Conservation (phyloP, 2,329 filamentous ascomycete species). For the Exophiala sideris region DNA sequence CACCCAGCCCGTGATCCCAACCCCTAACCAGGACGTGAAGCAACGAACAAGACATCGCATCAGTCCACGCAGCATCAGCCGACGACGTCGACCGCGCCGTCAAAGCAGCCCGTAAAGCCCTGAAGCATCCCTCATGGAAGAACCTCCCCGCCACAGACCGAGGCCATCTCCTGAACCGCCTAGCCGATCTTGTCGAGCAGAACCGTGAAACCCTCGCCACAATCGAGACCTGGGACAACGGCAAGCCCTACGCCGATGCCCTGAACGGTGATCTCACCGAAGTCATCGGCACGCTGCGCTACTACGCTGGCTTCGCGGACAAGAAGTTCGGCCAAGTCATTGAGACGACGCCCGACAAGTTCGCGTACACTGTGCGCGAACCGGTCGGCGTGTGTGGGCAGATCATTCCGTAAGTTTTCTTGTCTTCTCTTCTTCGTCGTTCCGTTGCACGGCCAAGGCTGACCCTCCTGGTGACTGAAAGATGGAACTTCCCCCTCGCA, state of each 20-base stretch:
- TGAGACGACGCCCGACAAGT: slow-evolving; percentile 70
- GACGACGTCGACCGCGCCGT: slow-evolving; percentile 36
- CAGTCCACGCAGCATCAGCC: slow-evolving; percentile 32
- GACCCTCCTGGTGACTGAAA: too few relatives aligned
- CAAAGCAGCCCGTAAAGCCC: slow-evolving; percentile 30
- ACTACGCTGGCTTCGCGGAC: slow-evolving; percentile 77
- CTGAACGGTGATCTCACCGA: slow-evolving; percentile 70
- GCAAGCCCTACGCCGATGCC: slow-evolving; percentile 67
- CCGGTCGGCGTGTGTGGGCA: too few relatives aligned
- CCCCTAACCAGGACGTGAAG: slow-evolving; percentile 23
- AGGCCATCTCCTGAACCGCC: slow-evolving; percentile 32
- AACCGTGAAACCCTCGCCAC: slow-evolving; percentile 61
- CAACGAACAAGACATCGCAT: slow-evolving; percentile 32
- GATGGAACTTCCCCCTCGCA: too few relatives aligned
- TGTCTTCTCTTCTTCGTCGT: too few relatives aligned
- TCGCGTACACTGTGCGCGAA: slow-evolving; percentile 54
- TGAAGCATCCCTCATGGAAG: neutral
- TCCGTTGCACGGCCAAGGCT: too few relatives aligned
- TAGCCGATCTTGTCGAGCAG: slow-evolving; percentile 64
- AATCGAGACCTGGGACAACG: slow-evolving; percentile 76
- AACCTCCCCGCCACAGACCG: slow-evolving; percentile 37
- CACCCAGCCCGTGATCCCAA: neutral
- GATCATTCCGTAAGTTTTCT: too few relatives aligned
- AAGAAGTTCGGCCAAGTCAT: slow-evolving; percentile 75
- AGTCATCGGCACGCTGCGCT: slow-evolving; percentile 67